These are phyloP conservation scores for Populus tremula DNA, from an alignment of 345 rosid species.

Conservation along the genomic window DNA sequence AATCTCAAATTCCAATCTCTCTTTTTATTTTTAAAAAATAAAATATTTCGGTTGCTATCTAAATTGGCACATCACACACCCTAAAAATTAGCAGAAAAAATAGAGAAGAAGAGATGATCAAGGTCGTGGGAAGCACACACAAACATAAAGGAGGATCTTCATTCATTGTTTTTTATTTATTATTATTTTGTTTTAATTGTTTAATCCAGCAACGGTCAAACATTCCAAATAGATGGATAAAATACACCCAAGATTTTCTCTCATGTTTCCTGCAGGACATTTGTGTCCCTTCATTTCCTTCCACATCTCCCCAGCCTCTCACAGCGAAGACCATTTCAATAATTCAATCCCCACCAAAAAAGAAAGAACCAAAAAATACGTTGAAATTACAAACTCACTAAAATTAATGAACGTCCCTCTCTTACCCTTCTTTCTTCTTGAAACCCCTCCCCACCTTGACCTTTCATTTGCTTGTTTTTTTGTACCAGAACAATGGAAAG, in stretches of 20 bases:
- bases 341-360: slow-evolving; percentile 4
- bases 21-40: too few relatives aligned
- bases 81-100: too few relatives aligned
- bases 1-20: too few relatives aligned
- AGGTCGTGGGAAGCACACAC: too few relatives aligned
- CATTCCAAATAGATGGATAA: background rate
- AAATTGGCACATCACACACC: too few relatives aligned
- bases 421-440: background rate
- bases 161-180: too few relatives aligned
- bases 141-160: too few relatives aligned
- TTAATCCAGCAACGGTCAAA: slow-evolving; percentile 20
- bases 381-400: background rate
- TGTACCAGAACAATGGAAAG: background rate
- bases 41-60: too few relatives aligned
- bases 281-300: slow-evolving; percentile 18
- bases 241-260: background rate
- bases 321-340: slow-evolving; percentile 12
- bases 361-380: background rate
- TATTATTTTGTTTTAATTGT: background rate
- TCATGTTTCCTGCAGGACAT: background rate
- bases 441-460: background rate
- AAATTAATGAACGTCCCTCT: background rate
- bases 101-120: too few relatives aligned
- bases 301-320: background rate
- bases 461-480: background rate